Evolutionary conservation across 2,329 filamentous ascomycete species (phyloP).

Genomic region (Penicillium sp.): DNA sequence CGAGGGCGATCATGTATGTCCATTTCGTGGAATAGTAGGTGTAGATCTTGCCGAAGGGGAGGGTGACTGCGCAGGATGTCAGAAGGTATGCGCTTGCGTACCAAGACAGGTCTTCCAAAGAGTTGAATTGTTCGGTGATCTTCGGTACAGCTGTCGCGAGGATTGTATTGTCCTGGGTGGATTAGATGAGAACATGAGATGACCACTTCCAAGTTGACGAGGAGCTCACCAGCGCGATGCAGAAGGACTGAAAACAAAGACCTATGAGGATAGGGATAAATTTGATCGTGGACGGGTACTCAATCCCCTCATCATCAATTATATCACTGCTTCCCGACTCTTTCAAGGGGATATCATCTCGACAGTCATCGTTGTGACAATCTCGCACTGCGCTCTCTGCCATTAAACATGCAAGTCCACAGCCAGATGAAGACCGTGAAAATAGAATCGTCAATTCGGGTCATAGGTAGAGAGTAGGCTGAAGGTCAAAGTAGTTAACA

Average conservation of each 20-base stretch:
- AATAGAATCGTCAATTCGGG: neutral
- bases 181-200: neutral
- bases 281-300: slow-evolving; percentile 36
- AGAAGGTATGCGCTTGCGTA: slow-evolving; percentile 50
- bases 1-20: slow-evolving; percentile 41
- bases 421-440: neutral
- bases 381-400: slow-evolving; percentile 8
- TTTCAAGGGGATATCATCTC: slow-evolving; percentile 23
- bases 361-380: slow-evolving; percentile 10
- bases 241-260: slow-evolving; percentile 40
- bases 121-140: slow-evolving; percentile 51
- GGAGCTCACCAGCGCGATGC: slow-evolving; percentile 36
- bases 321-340: slow-evolving; percentile 8
- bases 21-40: slow-evolving; percentile 47
- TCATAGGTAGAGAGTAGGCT: neutral
- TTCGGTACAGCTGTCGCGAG: slow-evolving; percentile 49
- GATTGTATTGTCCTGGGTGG: slow-evolving; percentile 42
- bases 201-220: neutral
- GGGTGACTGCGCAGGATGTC: slow-evolving; percentile 44
- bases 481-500: neutral
- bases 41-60: slow-evolving; percentile 47
- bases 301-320: slow-evolving; percentile 24
- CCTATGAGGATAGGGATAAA: slow-evolving; percentile 37
- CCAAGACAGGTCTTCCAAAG: slow-evolving; percentile 50
- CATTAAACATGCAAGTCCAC: slow-evolving; percentile 6